Conservation (phyloP, 345 rosid species). For the Populus tremula region DNA sequence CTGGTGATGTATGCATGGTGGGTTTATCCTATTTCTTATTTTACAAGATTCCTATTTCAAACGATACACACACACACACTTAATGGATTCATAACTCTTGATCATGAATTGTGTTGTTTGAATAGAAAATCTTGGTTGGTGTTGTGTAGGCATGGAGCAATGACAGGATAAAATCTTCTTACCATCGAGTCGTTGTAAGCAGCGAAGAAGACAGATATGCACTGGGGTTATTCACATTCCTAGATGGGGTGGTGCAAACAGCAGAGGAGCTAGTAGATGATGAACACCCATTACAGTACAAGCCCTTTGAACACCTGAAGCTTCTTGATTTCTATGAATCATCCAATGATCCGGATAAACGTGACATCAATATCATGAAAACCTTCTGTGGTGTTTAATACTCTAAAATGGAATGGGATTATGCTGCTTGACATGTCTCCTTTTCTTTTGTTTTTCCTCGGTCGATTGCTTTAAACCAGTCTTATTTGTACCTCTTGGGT, state of each 20-base stretch:
- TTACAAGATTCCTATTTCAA: not conserved
- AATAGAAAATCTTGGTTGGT: too few species aligned
- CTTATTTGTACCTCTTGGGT: too few species aligned
- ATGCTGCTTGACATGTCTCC: too few species aligned
- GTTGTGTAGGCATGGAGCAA: conserved; percentile 74
- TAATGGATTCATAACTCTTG: not conserved
- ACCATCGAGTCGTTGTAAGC: conserved; percentile 55
- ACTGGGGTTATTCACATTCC: conserved; percentile 54
- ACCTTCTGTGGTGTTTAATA: conserved; percentile 45
- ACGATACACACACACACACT: not conserved
- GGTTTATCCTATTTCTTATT: not conserved
- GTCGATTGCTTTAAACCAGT: too few species aligned
- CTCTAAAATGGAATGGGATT: too few species aligned
- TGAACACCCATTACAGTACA: conserved; percentile 54
- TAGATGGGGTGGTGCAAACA: conserved; percentile 33
- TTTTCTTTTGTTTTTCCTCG: too few species aligned
- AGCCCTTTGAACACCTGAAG: conserved; percentile 50
- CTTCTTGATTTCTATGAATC: conserved; percentile 46
- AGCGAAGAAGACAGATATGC: conserved; percentile 53
- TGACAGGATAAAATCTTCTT: conserved; percentile 50
- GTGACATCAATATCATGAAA: conserved; percentile 47
- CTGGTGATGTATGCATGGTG: conserved; percentile 67
- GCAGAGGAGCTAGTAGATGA: conserved; percentile 61
- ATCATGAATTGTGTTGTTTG: not conserved
- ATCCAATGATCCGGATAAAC: conserved; percentile 25